Evolutionary conservation across 2,329 filamentous ascomycete genomes (phyloP).

Genomic region (Fusarium palustre): DNA sequence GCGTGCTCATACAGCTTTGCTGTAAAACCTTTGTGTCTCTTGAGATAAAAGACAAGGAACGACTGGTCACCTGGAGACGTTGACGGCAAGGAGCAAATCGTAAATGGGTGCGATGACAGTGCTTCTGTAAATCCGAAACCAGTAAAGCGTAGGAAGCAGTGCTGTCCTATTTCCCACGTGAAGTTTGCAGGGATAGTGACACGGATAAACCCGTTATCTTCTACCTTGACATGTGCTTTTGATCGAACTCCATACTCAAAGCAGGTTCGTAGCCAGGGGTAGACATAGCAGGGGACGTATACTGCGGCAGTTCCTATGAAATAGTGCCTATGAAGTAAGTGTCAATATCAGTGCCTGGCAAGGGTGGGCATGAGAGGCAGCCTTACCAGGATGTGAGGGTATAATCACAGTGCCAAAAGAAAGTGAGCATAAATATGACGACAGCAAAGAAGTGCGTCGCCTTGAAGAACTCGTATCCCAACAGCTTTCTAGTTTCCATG

Average conservation of each 20-base stretch:
- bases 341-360: neutral
- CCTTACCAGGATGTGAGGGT: neutral
- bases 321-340: neutral
- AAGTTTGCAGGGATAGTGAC: neutral
- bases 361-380: neutral
- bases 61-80: neutral
- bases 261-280: neutral
- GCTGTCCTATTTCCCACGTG: neutral
- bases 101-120: neutral
- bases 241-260: neutral
- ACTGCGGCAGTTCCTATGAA: neutral
- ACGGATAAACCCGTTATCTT: neutral
- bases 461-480: neutral
- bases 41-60: neutral
- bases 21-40: neutral
- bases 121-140: neutral
- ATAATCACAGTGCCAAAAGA: neutral
- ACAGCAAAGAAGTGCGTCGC: neutral
- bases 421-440: neutral
- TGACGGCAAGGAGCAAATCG: neutral
- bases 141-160: neutral
- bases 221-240: neutral
- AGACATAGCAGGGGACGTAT: neutral
- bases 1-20: neutral
- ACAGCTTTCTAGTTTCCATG: neutral